Base-by-base conservation (phyloP, 2,329 filamentous ascomycete genomes). In the Aureobasidium mangrovei region DNA sequence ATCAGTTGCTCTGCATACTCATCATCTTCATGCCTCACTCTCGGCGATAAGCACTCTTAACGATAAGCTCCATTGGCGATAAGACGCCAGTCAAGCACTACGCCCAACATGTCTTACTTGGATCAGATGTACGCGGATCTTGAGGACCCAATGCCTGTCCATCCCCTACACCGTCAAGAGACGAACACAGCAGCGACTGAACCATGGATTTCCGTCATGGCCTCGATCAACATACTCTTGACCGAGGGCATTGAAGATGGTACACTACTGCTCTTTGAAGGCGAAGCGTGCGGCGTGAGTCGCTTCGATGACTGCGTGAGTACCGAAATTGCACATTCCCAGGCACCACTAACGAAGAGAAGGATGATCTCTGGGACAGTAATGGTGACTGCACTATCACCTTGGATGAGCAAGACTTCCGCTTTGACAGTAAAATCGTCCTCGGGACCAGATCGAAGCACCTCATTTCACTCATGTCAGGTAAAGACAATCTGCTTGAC, bases 341-440 rank as follows among this genome's bases (percentile, higher is more conserved):
- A 18, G 1, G 18, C 18, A 18, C 18, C 18, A 18, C 18, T 18
- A 18, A 18, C 18, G 18, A 18, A 18, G 18, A 18, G 18, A 43
- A 53, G 49, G 49, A 53, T 10, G 29, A 35, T 3, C 32, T 53
- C 4, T 53, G 49, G 49, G 26, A 53, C 12, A 6, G 24, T 26
- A 18, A 53, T 27, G 49, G 49, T 18, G 49, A 53, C 27, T 53
- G 49, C n/a, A 36, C 29, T 12, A 27, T 53, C 31, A 53, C 26
- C n/a, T 4, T 53, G 32, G 49, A n/a, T 10, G 38, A 9, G 12
- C 40, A 53, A 29, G 40, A 44, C 2, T 24, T 53, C 31, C 32
- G 39, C 33, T 53, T 53, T 7, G 40, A 53, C 32, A 53, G 49
- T 28, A 36, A 29, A 2, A 44, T 53, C 26, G 44, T 53, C 40